Percentiles rank a stretch among this genome's conserved stretches.
Evolutionary conservation across 2,329 filamentous ascomycete genomes (phyloP).

Genomic region (Phialophora tarda): DNA sequence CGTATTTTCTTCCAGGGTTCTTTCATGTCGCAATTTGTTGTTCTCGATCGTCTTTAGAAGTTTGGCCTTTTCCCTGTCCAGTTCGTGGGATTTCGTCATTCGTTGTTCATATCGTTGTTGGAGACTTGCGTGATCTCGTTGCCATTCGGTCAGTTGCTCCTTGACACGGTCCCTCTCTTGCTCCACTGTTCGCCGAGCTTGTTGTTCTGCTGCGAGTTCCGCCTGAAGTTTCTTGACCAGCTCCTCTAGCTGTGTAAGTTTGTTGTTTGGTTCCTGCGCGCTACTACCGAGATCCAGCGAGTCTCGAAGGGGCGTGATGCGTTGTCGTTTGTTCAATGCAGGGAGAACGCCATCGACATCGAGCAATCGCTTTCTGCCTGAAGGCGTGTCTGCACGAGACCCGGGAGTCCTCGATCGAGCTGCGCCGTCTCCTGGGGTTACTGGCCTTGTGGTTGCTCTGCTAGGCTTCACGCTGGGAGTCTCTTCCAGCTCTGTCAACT

Average conservation of each 20-base stretch:
- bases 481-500: slow-evolving; percentile 43
- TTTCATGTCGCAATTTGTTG: slow-evolving; percentile 45
- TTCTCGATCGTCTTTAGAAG: slow-evolving; percentile 40
- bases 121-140: slow-evolving; percentile 45
- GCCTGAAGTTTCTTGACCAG: slow-evolving; percentile 37
- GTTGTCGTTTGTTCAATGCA: slow-evolving; percentile 47
- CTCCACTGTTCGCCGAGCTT: slow-evolving; percentile 43
- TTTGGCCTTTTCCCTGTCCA: slow-evolving; percentile 45
- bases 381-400: slow-evolving; percentile 40
- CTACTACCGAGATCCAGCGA: slow-evolving; percentile 38
- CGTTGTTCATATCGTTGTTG: slow-evolving; percentile 55
- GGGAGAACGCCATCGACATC: slow-evolving; percentile 39
- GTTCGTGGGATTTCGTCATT: slow-evolving; percentile 45
- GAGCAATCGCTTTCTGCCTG: slow-evolving; percentile 41
- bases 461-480: slow-evolving; percentile 27
- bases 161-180: slow-evolving; percentile 42
- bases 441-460: slow-evolving; percentile 28
- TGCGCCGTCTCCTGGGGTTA: slow-evolving; percentile 30
- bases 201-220: slow-evolving; percentile 31
- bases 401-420: slow-evolving; percentile 33
- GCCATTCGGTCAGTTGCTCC: slow-evolving; percentile 44
- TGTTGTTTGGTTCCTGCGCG: slow-evolving; percentile 30
- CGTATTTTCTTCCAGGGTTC: slow-evolving; percentile 46
- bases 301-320: slow-evolving; percentile 48
- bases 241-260: slow-evolving; percentile 43